phyloP scores from a whole-genome alignment of 2,329 filamentous ascomycete genomes.

The Allantophomopsis cytisporea region DNA sequence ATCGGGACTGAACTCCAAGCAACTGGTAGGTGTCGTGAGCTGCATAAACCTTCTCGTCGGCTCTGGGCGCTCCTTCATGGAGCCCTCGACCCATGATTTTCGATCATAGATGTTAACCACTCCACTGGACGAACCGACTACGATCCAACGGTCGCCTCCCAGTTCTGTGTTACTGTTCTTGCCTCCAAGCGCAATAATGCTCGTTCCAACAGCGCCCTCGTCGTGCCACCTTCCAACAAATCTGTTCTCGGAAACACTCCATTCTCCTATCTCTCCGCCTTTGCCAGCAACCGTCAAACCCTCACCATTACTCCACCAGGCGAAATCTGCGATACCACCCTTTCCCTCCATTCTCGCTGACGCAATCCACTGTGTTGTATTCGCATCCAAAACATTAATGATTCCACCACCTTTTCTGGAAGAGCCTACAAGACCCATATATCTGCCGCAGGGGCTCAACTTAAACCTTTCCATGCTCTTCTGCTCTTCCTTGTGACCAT shows the following conservation, averaged over 20 bases:
- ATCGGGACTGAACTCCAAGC: constrained; percentile 72
- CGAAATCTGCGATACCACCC: constrained; percentile 79
- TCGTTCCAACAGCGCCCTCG: constrained; percentile 77
- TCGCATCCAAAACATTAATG: constrained; percentile 71
- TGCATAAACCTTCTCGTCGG: constrained; percentile 70
- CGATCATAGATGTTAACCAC: constrained; percentile 93
- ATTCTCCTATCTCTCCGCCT: constrained; percentile 85
- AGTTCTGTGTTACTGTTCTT: constrained; percentile 40
- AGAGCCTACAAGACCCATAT: constrained; percentile 72
- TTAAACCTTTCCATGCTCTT: constrained; percentile 85
- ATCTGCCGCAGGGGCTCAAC: constrained; percentile 72
- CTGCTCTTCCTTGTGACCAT: constrained; percentile 69
- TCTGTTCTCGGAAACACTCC: constrained; percentile 52
- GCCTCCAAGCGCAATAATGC: constrained; percentile 68
- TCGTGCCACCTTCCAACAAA: constrained; percentile 80
- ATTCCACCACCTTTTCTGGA: constrained; percentile 76
- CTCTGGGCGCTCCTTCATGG: constrained; percentile 40
- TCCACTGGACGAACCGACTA: constrained; percentile 72
- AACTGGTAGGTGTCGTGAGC: constrained; percentile 72
- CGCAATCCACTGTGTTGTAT: constrained; percentile 76
- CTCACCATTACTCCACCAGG: constrained; percentile 79
- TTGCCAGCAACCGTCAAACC: constrained; percentile 75
- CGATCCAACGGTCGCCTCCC: constrained; percentile 80
- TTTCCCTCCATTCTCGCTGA: constrained; percentile 71
- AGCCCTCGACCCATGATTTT: constrained; percentile 22